Conservation (phyloP, 2,329 filamentous ascomycete species). For the Truncatella angustata region DNA sequence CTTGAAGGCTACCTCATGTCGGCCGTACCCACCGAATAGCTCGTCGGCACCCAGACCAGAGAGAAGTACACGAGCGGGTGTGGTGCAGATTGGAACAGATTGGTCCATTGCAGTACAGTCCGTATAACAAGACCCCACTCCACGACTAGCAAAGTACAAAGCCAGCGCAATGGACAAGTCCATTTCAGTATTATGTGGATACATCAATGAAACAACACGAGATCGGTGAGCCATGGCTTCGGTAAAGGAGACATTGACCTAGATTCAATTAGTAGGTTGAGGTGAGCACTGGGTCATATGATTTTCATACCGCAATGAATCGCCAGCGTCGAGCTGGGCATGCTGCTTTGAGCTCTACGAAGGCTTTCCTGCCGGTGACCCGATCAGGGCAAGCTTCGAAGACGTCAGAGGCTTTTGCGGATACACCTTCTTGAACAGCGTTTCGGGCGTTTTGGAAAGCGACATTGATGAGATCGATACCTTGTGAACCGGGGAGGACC, state of each 20-base stretch:
- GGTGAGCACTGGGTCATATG: too few species aligned
- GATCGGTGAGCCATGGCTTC: conserved; percentile 69
- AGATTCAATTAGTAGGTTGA: too few species aligned
- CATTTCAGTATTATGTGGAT: conserved; percentile 97
- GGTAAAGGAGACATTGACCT: conserved; percentile 78
- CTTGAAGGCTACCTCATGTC: conserved; percentile 75
- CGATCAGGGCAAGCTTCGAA: conserved; percentile 91
- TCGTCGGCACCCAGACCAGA: conserved; percentile 96
- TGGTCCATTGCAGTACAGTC: conserved; percentile 19
- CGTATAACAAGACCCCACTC: conserved; percentile 51
- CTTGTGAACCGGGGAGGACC: conserved; percentile 63
- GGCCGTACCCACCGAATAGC: conserved; percentile 88
- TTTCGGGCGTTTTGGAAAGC: conserved; percentile 92
- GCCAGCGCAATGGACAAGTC: conserved; percentile 92
- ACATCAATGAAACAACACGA: conserved; percentile 73
- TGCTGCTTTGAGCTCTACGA: conserved; percentile 66
- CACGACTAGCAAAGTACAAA: conserved; percentile 90
- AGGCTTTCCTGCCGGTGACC: conserved; percentile 77
- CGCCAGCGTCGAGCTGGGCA: conserved; percentile 75
- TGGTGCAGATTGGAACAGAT: conserved; percentile 36
- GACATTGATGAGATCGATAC: conserved; percentile 88
- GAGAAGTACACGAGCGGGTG: conserved; percentile 76
- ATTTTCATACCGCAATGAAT: conserved; percentile 65
- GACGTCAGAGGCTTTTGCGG: conserved; percentile 31
- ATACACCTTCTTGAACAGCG: conserved; percentile 44